phyloP scores from a whole-genome alignment of 257 asterid genomes.

The Nicotiana paniculata region DNA sequence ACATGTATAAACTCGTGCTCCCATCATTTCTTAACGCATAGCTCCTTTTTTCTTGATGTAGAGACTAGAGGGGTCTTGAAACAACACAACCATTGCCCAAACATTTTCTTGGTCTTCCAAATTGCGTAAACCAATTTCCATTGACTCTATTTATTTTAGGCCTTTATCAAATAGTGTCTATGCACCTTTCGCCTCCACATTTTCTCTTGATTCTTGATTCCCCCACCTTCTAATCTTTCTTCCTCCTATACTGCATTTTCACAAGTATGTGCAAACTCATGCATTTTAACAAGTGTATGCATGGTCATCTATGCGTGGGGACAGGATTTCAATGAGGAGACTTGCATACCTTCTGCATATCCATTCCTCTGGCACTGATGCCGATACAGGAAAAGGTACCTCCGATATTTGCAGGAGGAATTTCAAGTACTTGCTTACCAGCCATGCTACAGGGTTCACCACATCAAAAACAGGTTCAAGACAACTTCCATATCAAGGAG shows the following conservation, averaged over 20 bases:
- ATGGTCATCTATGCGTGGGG: not conserved
- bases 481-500: conserved; percentile 1
- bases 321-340: not conserved
- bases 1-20: not conserved
- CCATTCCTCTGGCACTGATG: conserved; percentile 84
- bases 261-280: not conserved
- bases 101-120: not conserved
- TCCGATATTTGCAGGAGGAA: conserved; percentile 81
- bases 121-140: not conserved
- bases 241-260: not conserved
- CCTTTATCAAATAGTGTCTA: not conserved
- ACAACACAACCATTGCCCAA: not conserved
- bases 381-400: conserved; percentile 86
- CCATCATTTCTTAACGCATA: not conserved
- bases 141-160: not conserved
- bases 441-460: conserved; percentile 64
- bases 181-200: not conserved
- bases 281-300: not conserved
- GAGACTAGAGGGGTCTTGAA: not conserved
- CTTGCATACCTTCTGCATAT: conserved; percentile 68
- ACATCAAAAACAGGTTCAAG: conserved; percentile 4
- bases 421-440: conserved; percentile 90
- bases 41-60: not conserved
- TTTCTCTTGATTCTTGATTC: not conserved
- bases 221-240: not conserved